Percentiles rank a stretch among this genome's conserved stretches.
phyloP scores from a whole-genome alignment of 2,329 filamentous ascomycete genomes.

The Bipolaris gigantea region DNA sequence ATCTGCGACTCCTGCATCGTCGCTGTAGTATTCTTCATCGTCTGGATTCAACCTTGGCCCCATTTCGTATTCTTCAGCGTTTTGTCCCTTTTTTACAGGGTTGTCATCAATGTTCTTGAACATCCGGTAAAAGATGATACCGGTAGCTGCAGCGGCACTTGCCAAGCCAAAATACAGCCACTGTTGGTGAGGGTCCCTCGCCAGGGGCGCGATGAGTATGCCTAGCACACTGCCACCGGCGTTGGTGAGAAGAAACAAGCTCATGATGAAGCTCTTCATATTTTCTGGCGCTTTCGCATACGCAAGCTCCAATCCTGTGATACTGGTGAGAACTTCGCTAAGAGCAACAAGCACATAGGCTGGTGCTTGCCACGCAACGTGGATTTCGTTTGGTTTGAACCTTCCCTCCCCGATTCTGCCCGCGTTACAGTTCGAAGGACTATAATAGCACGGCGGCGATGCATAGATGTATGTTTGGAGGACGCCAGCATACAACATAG shows the following conservation, averaged over 20 bases:
- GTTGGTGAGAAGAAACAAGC: constrained; percentile 63
- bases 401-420: constrained; percentile 34
- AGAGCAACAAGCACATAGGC: constrained; percentile 52
- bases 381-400: constrained; percentile 47
- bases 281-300: constrained; percentile 51
- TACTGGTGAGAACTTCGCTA: constrained; percentile 51
- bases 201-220: constrained; percentile 62
- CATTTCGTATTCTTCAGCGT: constrained; percentile 23
- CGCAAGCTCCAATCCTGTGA: constrained; percentile 53
- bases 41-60: background rate
- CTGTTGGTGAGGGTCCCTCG: constrained; percentile 65
- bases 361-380: constrained; percentile 51
- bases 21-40: constrained; percentile 6
- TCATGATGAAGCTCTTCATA: constrained; percentile 55
- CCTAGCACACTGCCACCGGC: constrained; percentile 63
- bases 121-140: constrained; percentile 57
- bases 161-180: constrained; percentile 68
- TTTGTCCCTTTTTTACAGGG: constrained; percentile 1
- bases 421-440: constrained; percentile 45
- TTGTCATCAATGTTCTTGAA: constrained; percentile 40
- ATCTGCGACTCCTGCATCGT: background rate
- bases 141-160: constrained; percentile 52
- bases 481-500: constrained; percentile 59
- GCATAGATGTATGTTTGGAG: constrained; percentile 61
- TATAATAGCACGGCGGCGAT: constrained; percentile 56